These are phyloP conservation scores for Fusarium pilosicola DNA, from an alignment of 2,329 filamentous ascomycete species.

Conservation along the genomic window DNA sequence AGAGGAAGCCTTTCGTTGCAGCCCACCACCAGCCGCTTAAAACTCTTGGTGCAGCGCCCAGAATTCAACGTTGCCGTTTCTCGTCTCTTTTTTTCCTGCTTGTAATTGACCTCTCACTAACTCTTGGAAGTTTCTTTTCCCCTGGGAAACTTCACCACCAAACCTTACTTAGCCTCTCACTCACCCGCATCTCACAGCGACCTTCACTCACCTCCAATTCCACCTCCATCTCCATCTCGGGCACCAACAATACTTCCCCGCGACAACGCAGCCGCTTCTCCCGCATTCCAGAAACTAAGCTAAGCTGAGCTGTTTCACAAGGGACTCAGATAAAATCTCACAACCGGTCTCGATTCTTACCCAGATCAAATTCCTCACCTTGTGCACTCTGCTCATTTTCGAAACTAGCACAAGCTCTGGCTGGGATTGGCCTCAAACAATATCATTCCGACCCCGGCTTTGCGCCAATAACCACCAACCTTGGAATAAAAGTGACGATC, in stretches of 20 bases:
- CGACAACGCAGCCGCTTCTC: constrained; percentile 19
- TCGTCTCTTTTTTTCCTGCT: constrained; percentile 20
- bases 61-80: constrained; percentile 33
- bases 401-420: constrained; percentile 5
- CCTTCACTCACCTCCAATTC: constrained; percentile 15
- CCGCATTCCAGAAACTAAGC: constrained; percentile 19
- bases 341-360: constrained; percentile 5
- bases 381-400: constrained; percentile 15
- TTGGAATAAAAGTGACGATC: neutral
- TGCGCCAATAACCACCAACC: constrained; percentile 8
- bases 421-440: constrained; percentile 25
- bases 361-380: constrained; percentile 4
- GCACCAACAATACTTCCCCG: constrained; percentile 27
- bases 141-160: neutral
- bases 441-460: constrained; percentile 7
- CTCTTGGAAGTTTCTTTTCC: constrained; percentile 1
- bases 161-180: constrained; percentile 11
- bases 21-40: constrained; percentile 45
- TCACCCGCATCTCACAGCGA: constrained; percentile 18
- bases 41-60: constrained; percentile 48
- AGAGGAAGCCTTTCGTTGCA: constrained; percentile 36
- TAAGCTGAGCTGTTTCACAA: constrained; percentile 23
- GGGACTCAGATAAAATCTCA: constrained; percentile 23
- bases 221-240: constrained; percentile 20
- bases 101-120: constrained; percentile 2